Evolutionary conservation across 1,139 yeast species (phyloP).

Genomic region (Sugiyamaella castrensis): DNA sequence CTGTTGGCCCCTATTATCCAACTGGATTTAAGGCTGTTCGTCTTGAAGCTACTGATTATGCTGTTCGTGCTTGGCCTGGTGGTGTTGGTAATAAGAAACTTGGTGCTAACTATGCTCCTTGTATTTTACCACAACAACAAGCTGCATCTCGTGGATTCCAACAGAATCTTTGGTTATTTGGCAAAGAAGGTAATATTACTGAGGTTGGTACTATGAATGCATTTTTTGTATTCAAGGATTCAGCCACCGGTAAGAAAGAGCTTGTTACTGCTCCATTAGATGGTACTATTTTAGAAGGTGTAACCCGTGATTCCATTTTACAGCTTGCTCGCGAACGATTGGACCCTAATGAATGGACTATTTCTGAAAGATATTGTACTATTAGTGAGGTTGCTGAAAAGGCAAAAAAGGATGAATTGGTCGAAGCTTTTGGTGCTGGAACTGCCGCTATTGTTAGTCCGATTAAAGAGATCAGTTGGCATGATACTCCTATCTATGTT

Average conservation of each 20-base stretch:
- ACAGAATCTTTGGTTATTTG: slow-evolving; percentile 95
- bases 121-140: slow-evolving; percentile 80
- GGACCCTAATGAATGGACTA: slow-evolving; percentile 68
- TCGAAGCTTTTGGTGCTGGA: slow-evolving; percentile 98
- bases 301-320: slow-evolving; percentile 87
- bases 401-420: slow-evolving; percentile 73
- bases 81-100: slow-evolving; percentile 94
- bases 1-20: slow-evolving; percentile 87
- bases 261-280: slow-evolving; percentile 94
- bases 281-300: slow-evolving; percentile 96
- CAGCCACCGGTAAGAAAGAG: slow-evolving; percentile 76
- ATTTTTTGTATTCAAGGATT: slow-evolving; percentile 74
- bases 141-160: slow-evolving; percentile 90
- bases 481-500: slow-evolving; percentile 64
- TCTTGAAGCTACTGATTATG: slow-evolving; percentile 90
- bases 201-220: slow-evolving; percentile 98
- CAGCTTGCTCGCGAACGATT: slow-evolving; percentile 71
- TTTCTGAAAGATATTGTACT: slow-evolving; percentile 78
- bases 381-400: slow-evolving; percentile 76
- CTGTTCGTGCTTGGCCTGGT: slow-evolving; percentile 99
- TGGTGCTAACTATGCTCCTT: slow-evolving; percentile 97
- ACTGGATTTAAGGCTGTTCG: slow-evolving; percentile 93
- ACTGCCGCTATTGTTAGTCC: slow-evolving; percentile 98
- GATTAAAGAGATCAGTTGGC: slow-evolving; percentile 80
- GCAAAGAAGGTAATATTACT: slow-evolving; percentile 82